These are phyloP conservation scores for Epichloe typhina DNA, from an alignment of 2,329 filamentous ascomycete species.

Conservation along the genomic window DNA sequence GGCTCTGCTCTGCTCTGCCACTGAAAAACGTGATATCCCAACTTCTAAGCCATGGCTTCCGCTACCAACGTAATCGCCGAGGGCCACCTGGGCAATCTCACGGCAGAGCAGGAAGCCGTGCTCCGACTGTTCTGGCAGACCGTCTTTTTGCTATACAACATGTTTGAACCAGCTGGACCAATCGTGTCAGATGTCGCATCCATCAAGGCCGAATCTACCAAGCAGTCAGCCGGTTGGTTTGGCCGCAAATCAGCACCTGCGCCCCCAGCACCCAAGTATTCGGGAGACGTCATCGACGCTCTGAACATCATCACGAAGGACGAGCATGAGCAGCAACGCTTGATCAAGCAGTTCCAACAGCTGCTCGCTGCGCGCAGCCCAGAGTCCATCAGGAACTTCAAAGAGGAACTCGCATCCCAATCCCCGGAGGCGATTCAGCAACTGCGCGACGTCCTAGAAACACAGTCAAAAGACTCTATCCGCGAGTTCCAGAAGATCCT, in stretches of 20 bases:
- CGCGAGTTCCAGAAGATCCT: slow-evolving; percentile 1
- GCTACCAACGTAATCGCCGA: neutral
- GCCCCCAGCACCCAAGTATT: neutral
- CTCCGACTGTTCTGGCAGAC: slow-evolving; percentile 1
- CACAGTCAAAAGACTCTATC: neutral
- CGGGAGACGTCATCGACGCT: neutral
- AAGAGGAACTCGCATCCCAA: neutral
- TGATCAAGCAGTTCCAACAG: neutral
- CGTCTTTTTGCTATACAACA: neutral
- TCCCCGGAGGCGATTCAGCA: slow-evolving; percentile 1
- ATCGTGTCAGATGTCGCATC: neutral
- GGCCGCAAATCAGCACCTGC: neutral
- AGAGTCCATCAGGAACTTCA: slow-evolving; percentile 1
- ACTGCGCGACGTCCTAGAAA: neutral
- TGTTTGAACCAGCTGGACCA: neutral
- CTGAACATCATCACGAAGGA: neutral
- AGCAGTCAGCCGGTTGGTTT: neutral
- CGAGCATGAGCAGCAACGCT: neutral
- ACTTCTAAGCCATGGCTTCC: neutral
- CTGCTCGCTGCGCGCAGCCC: neutral
- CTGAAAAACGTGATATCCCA: neutral
- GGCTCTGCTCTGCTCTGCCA: too few species aligned
- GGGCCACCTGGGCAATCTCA: slow-evolving; percentile 3
- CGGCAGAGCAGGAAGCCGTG: neutral
- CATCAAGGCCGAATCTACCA: neutral